A percentile compares a stretch with the other conserved stretches of the same genome.
phyloP scores from a whole-genome alignment of 192 early-diverging fungal genomes.

The Phycomyces blakesleeanus region DNA sequence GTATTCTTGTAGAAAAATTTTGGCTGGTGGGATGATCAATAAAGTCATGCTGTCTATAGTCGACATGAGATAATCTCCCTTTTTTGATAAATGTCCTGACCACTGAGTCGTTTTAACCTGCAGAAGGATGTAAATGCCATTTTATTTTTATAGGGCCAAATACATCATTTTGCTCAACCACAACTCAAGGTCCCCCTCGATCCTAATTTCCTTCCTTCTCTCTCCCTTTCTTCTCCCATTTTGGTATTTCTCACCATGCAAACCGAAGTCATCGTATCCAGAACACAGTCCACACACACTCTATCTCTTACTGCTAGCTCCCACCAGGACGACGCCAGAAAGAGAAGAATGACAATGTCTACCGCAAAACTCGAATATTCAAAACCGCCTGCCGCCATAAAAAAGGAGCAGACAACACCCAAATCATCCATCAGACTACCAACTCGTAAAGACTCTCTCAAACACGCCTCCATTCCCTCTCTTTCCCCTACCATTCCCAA shows the following conservation, averaged over 20 bases:
- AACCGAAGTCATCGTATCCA: not conserved
- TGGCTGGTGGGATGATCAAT: not conserved
- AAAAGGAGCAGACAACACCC: not conserved
- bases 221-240: not conserved
- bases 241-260: not conserved
- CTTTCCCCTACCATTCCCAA: no score
- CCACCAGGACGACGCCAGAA: not conserved
- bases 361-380: not conserved
- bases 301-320: not conserved
- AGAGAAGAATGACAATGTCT: not conserved
- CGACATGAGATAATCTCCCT: not conserved
- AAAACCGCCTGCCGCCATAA: not conserved
- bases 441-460: not conserved
- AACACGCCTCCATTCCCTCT: not conserved
- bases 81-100: not conserved
- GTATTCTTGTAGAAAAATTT: not conserved
- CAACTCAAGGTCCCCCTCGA: not conserved
- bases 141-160: not conserved
- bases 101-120: not conserved
- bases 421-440: not conserved
- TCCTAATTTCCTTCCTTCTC: not conserved
- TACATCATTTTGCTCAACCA: constrained; percentile 1
- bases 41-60: not conserved
- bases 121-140: not conserved
- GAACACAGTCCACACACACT: not conserved